A percentile compares a stretch with the other conserved stretches of the same genome.
phyloP scores from a whole-genome alignment of 1,139 yeast genomes.

The Debaryomycetaceae sp. region DNA sequence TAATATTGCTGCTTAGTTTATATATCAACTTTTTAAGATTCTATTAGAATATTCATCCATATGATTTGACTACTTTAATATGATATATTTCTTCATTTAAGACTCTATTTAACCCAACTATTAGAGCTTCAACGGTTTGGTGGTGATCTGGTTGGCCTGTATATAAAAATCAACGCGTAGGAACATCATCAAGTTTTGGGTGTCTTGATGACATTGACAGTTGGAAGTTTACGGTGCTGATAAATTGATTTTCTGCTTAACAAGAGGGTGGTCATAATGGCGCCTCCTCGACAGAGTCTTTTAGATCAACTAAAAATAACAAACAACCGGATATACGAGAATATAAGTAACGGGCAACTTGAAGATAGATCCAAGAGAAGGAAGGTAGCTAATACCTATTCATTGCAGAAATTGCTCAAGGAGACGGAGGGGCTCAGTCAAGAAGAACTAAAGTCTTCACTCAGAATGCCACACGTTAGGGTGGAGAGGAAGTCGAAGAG shows the following conservation, averaged over 20 bases:
- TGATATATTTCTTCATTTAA: background rate
- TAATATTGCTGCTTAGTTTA: background rate
- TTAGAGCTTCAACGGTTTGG: no score
- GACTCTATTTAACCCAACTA: no score
- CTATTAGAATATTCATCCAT: background rate
- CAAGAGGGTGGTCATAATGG: slow-evolving; percentile 3
- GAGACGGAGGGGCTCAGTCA: slow-evolving; percentile 5
- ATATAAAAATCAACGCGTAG: background rate
- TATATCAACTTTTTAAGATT: background rate
- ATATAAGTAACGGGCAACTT: slow-evolving; percentile 15
- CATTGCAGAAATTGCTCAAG: slow-evolving; percentile 11
- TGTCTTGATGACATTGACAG: background rate
- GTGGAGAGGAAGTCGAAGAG: background rate
- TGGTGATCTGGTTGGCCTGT: background rate
- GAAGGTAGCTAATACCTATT: slow-evolving; percentile 12
- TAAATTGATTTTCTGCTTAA: background rate
- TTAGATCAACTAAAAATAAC: slow-evolving; percentile 25
- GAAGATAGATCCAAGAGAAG: slow-evolving; percentile 19
- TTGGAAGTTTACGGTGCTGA: background rate
- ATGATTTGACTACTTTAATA: background rate
- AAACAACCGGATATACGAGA: slow-evolving; percentile 23
- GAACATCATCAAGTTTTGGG: background rate
- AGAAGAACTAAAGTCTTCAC: background rate
- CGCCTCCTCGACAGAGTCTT: slow-evolving; percentile 15
- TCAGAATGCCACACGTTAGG: background rate